phyloP scores from a whole-genome alignment of 83 land plant genomes.

The Larix sibirica region DNA sequence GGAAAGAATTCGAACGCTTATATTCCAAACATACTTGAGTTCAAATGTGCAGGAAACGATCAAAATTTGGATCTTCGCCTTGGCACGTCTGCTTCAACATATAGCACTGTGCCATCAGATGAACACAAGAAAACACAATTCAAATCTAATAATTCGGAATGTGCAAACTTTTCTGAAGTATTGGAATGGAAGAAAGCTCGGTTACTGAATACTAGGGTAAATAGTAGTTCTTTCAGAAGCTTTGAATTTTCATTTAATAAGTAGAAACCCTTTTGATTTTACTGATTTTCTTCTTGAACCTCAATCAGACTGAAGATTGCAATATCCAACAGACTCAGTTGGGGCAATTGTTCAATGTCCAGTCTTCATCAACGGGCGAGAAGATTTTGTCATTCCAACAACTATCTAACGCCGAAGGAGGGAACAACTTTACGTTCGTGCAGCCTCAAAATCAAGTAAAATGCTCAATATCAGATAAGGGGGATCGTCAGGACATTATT shows the following conservation, averaged over 20 bases:
- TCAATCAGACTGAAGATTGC: background rate
- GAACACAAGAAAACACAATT: background rate
- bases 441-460: too few species aligned
- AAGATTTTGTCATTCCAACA: too few species aligned
- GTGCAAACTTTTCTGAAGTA: background rate
- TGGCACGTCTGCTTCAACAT: background rate
- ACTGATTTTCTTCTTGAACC: background rate
- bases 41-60: background rate
- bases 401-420: too few species aligned
- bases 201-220: background rate
- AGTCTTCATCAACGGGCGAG: background rate
- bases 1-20: background rate
- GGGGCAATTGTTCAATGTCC: background rate
- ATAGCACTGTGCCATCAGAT: background rate
- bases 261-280: background rate
- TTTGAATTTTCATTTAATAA: background rate
- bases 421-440: too few species aligned
- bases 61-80: slow-evolving; percentile 1
- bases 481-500: too few species aligned
- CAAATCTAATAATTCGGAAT: background rate
- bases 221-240: background rate
- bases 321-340: background rate
- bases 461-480: too few species aligned
- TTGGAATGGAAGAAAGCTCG: background rate
- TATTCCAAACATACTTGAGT: background rate